phyloP scores from a whole-genome alignment of 495 filamentous ascomycete species.

The Xylaria sp. region DNA sequence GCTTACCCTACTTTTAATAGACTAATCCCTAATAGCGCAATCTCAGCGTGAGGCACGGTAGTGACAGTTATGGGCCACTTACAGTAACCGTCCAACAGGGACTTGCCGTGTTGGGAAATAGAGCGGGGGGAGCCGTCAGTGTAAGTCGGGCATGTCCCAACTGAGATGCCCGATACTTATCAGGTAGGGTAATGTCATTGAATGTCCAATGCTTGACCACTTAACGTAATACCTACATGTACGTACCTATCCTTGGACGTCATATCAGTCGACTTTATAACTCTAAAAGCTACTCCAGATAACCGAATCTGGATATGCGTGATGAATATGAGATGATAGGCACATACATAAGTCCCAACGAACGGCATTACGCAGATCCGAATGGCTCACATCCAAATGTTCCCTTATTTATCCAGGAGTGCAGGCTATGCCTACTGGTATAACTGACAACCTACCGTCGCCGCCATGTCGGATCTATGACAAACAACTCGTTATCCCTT shows the following conservation, averaged over 20 bases:
- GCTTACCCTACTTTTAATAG: background rate
- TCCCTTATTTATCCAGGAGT: background rate
- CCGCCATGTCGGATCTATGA: background rate
- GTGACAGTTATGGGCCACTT: background rate
- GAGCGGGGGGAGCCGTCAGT: background rate
- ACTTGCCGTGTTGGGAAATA: background rate
- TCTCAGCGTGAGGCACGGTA: background rate
- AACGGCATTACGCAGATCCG: background rate
- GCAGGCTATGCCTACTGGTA: background rate
- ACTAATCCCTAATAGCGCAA: background rate
- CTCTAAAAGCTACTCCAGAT: slow-evolving; percentile 7
- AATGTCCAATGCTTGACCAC: background rate
- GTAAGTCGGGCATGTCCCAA: slow-evolving; percentile 19
- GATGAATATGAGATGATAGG: background rate
- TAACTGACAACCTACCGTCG: background rate
- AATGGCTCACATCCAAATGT: background rate
- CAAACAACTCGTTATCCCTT: no score
- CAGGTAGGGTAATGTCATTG: no score
- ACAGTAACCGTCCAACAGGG: background rate
- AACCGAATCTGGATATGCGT: slow-evolving; percentile 9
- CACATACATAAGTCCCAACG: background rate
- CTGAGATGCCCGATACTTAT: slow-evolving; percentile 13
- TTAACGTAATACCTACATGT: background rate
- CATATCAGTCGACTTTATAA: slow-evolving; percentile 1
- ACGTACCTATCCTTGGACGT: background rate